Conservation (phyloP, 2,329 filamentous ascomycete genomes). For the Fulvia fulva region DNA sequence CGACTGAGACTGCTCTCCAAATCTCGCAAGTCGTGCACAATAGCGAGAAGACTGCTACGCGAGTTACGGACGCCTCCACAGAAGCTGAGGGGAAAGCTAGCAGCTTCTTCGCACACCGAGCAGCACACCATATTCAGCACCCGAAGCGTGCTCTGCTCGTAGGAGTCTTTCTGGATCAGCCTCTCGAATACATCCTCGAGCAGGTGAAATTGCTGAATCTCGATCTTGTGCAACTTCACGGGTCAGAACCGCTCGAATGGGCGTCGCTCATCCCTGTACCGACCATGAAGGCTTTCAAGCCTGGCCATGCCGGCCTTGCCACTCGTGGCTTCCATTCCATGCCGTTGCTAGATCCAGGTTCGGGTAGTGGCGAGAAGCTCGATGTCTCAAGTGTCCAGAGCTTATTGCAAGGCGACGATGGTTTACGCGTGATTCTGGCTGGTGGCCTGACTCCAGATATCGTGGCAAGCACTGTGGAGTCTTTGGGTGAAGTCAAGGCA, state of each 20-base stretch:
- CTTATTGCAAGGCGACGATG: slow-evolving; percentile 62
- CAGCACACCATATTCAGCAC: slow-evolving; percentile 44
- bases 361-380: slow-evolving; percentile 73
- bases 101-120: slow-evolving; percentile 68
- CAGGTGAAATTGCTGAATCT: slow-evolving; percentile 72
- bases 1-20: slow-evolving; percentile 69
- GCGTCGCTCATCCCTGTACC: slow-evolving; percentile 83
- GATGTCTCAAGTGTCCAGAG: slow-evolving; percentile 66
- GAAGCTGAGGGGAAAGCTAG: slow-evolving; percentile 38
- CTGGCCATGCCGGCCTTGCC: slow-evolving; percentile 67
- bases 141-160: slow-evolving; percentile 70
- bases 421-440: slow-evolving; percentile 74
- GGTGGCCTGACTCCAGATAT: slow-evolving; percentile 81
- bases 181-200: slow-evolving; percentile 74
- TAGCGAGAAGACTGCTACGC: slow-evolving; percentile 37
- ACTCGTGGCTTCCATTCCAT: slow-evolving; percentile 76
- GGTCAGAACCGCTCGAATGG: slow-evolving; percentile 90
- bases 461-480: slow-evolving; percentile 61
- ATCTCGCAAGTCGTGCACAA: slow-evolving; percentile 76
- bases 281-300: slow-evolving; percentile 81
- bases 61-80: slow-evolving; percentile 13
- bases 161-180: slow-evolving; percentile 90
- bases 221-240: slow-evolving; percentile 90
- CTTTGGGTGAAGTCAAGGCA: slow-evolving; percentile 54
- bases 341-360: slow-evolving; percentile 81